These are phyloP conservation scores for Penicillium subrubescens DNA, from an alignment of 495 filamentous ascomycete genomes.

Conservation along the genomic window DNA sequence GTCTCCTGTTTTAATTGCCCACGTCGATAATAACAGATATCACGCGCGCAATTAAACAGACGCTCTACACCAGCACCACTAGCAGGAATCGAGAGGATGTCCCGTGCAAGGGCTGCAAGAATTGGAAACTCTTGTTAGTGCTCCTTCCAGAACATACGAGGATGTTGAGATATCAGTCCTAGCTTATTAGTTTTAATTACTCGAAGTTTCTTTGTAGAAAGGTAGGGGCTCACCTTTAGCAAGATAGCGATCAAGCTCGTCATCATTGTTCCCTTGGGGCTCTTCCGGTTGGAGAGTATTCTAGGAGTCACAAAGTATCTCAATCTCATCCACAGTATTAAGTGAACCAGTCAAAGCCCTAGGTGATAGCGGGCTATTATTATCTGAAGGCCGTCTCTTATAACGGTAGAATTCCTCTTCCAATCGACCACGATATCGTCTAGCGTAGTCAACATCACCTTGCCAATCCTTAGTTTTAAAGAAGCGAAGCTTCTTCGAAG, in stretches of 20 bases:
- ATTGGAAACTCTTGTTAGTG: constrained; percentile 14
- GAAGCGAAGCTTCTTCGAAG: constrained; percentile 19
- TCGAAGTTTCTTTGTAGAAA: background rate
- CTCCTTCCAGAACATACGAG: constrained; percentile 18
- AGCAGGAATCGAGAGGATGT: constrained; percentile 18
- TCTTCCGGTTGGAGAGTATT: constrained; percentile 6
- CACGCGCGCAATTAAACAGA: constrained; percentile 20
- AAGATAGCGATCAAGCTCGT: constrained; percentile 18
- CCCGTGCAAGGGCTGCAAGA: constrained; percentile 14
- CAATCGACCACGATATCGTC: constrained; percentile 3
- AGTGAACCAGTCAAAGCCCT: constrained; percentile 3
- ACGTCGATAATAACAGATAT: constrained; percentile 22
- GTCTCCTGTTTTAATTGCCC: constrained; percentile 8
- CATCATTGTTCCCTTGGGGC: constrained; percentile 7
- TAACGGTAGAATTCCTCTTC: too few species aligned
- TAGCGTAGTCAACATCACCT: constrained; percentile 10
- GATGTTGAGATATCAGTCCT: constrained; percentile 9
- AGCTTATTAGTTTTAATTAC: constrained; percentile 4
- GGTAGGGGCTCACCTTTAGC: constrained; percentile 11
- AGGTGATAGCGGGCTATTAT: background rate
- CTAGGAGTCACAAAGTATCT: constrained; percentile 14
- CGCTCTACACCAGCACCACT: constrained; percentile 19
- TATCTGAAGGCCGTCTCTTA: too few species aligned
- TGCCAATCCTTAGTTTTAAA: constrained; percentile 14
- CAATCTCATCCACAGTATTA: constrained; percentile 12